Conservation (phyloP, 306 rosid genomes). For the Morella rubra region DNA sequence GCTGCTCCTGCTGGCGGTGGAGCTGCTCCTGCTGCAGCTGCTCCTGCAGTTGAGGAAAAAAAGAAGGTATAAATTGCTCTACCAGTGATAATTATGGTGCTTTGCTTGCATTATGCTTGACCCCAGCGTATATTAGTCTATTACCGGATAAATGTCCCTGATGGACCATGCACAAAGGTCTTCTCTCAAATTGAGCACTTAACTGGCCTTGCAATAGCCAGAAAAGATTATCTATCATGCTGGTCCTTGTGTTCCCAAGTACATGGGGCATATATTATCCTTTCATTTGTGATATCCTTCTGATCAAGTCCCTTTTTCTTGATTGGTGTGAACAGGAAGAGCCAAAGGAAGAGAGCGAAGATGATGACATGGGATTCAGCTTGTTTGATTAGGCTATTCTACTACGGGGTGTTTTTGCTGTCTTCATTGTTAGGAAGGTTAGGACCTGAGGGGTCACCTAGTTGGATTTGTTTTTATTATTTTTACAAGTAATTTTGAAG, state of each 20-base stretch:
- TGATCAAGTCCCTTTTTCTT: background rate
- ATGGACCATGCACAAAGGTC: background rate
- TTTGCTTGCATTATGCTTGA: background rate
- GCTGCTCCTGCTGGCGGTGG: slow-evolving; percentile 35
- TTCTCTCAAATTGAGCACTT: background rate
- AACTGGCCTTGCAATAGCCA: background rate
- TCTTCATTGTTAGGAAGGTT: slow-evolving; percentile 9
- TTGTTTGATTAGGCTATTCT: slow-evolving; percentile 50
- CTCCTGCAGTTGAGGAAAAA: slow-evolving; percentile 60
- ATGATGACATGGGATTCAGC: slow-evolving; percentile 58
- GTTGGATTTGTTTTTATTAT: background rate
- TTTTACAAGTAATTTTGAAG: too few relatives aligned
- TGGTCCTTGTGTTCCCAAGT: background rate
- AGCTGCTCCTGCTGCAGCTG: slow-evolving; percentile 29
- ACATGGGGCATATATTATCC: background rate
- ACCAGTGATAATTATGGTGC: background rate
- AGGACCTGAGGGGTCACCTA: background rate
- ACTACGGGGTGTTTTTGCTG: background rate
- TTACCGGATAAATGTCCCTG: too few relatives aligned
- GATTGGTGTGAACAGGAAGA: slow-evolving; percentile 52
- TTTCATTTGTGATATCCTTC: background rate
- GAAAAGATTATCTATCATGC: background rate
- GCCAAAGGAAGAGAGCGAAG: slow-evolving; percentile 64
- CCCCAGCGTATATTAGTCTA: background rate
- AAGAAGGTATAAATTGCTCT: slow-evolving; percentile 47